Conservation (phyloP, 345 rosid genomes). For the Cochlearia excelsa region DNA sequence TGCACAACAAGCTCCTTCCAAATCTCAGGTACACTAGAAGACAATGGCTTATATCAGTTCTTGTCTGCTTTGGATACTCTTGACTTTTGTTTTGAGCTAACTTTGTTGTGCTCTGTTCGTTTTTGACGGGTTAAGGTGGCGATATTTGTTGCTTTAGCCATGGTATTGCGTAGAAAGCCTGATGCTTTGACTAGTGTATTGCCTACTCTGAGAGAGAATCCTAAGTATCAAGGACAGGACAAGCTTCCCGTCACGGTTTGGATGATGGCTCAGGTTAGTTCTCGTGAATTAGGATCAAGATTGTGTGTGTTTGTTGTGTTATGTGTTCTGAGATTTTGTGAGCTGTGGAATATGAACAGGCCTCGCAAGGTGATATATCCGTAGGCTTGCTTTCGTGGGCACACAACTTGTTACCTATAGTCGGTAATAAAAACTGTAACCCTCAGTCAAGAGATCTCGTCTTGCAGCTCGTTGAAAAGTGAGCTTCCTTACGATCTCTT, state of each 20-base stretch:
- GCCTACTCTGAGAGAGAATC: conserved; percentile 54
- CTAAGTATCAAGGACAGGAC: conserved; percentile 76
- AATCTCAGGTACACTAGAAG: conserved; percentile 48
- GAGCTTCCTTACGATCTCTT: conserved; percentile 7
- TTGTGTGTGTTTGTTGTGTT: not conserved
- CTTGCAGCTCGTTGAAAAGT: conserved; percentile 59
- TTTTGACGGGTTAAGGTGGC: conserved; percentile 51
- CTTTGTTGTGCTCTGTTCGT: not conserved
- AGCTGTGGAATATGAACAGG: conserved; percentile 40
- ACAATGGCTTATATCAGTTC: not conserved
- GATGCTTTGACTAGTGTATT: conserved; percentile 57
- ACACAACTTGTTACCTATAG: conserved; percentile 54
- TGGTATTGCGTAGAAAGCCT: conserved; percentile 73
- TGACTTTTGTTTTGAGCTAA: not conserved
- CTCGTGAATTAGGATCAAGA: not conserved
- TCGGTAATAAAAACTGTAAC: conserved; percentile 48
- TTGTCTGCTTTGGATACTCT: not conserved
- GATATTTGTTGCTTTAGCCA: conserved; percentile 66
- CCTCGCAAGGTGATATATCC: conserved; percentile 60
- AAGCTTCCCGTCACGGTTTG: conserved; percentile 64
- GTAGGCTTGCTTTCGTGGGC: conserved; percentile 65
- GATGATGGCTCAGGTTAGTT: conserved; percentile 69
- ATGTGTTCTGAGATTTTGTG: conserved; percentile 12
- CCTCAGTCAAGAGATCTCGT: conserved; percentile 75
- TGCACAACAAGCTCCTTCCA: conserved; percentile 50